Evolutionary conservation across 345 rosid genomes (phyloP), one percentile per base, ranked within the genome.

Genomic region (Camelina sativa): DNA sequence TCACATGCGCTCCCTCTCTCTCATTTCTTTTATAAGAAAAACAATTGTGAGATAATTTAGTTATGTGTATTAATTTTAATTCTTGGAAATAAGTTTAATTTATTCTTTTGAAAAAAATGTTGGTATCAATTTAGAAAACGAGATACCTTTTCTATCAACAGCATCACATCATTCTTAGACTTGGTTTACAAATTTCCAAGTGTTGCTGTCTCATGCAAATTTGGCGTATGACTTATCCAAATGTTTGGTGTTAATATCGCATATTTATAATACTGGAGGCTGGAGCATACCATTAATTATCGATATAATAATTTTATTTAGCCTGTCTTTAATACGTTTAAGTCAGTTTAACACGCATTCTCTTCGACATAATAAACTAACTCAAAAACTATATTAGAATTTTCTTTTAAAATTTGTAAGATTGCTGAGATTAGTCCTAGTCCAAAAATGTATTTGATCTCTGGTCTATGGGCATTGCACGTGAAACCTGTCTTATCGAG

Each of bases 141-240:
- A 69, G 44, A 43, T 34, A 30, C 48, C 15, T 75, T 48, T 75
- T 76, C 69, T 34, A 54, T 69, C 75, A 28, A 28, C 30, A 69
- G 65, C 80, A 69, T 54, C 80, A 69, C 75, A 62, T 76, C 70
- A 76, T 68, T 69, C 74, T 62, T 56, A 64, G 23, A 57, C 56
- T 50, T 71, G 37, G 72, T 23, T 71, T 69, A 55, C 15, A 55
- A 54, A 60, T 60, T 16, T 76, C 51, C 76, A 58, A 72, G 63
- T 71, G 77, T 77, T 77, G 51, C 12, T 77, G 76, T 72, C 77
- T 77, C 76, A 34, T 77, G 67, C 76, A 71, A 77, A 71, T 64
- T 57, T 71, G 73, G 72, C 58, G 48, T 58, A 71, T 65, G 15
- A 59, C 67, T 77, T 65, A 72, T 77, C 72, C 56, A 59, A 65